A percentile compares a stretch with the other conserved stretches of the same genome.
phyloP scores from a whole-genome alignment of 805 yeast genomes.

The Ogataea nakhonphanomensis region DNA sequence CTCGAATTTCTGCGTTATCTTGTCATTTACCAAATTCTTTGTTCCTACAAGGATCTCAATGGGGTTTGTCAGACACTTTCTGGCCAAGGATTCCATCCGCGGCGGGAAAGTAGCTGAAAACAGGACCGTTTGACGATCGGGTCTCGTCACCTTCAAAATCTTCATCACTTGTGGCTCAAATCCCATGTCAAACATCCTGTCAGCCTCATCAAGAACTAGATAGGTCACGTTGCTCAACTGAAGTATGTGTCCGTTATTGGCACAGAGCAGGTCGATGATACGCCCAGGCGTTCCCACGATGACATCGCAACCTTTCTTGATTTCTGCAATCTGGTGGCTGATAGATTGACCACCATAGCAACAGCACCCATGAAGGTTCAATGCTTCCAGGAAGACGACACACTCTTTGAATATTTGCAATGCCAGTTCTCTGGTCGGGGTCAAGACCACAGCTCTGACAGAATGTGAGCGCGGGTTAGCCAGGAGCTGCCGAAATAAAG shows the following conservation, averaged over 20 bases:
- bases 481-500: conserved; percentile 77
- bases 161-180: conserved; percentile 93
- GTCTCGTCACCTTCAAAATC: conserved; percentile 70
- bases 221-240: conserved; percentile 68
- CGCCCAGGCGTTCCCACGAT: conserved; percentile 95
- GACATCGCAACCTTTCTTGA: conserved; percentile 75
- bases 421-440: conserved; percentile 93
- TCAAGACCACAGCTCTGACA: conserved; percentile 68
- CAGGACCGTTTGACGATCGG: conserved; percentile 83
- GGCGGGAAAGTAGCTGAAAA: conserved; percentile 94
- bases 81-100: conserved; percentile 73
- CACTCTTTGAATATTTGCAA: conserved; percentile 74
- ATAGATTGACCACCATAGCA: conserved; percentile 91
- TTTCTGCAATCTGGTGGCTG: conserved; percentile 72
- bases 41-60: conserved; percentile 79
- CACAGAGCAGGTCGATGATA: conserved; percentile 80
- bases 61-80: conserved; percentile 58
- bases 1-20: conserved; percentile 69
- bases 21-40: conserved; percentile 74
- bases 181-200: conserved; percentile 94
- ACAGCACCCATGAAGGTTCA: conserved; percentile 58
- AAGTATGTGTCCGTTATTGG: conserved; percentile 75
- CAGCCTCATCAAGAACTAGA: conserved; percentile 94
- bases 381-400: conserved; percentile 48
- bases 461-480: conserved; percentile 52